Base-by-base conservation (phyloP, 305 asterid genomes). In the Solanum hybrid region DNA sequence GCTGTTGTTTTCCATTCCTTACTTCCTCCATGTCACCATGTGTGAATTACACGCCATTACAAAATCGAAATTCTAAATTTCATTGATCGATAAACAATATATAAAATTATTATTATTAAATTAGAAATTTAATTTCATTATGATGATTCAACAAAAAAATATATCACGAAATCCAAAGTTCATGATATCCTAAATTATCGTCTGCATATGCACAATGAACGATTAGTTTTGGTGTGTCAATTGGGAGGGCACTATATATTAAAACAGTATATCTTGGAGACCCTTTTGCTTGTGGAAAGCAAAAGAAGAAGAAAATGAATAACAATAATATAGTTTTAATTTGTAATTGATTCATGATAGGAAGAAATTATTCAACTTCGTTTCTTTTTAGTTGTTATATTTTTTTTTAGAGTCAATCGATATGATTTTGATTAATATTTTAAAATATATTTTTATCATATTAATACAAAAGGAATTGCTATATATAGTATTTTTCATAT, bases 391-490 rank as follows among this genome's bases (percentile, higher is more conserved):
- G 7, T 14, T 45, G 64, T 45, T 14, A 19, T 17, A 56, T 56
- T 56, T 56, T 2, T 45, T 1, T 56, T 56, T 0, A 17, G 24
- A 56, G 69, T 56, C 66, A 56, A 56, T 15, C 1, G 0, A 56
- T 17, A 56, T 56, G 24, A 56, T 7, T 56, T 56, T 17, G 69
- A 56, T 17, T 56, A 17, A 3, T 56, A 56, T 56, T 56, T 56
- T 56, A 56, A 17, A 42, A 42, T 42, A 13, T 42, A 42, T 0
- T 42, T 42, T 42, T 42, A 42, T 42, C 19, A 4, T 42, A 42
- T 42, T 42, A 13, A 42, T 42, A 42, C 19, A 0, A 42, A 42
- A 42, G 0, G 0, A 56, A 17, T 15, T 14, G 4, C 0, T 6
- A 56, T 3, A 6, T 17, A 2, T 17, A 56, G 0, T 56, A 3